Evolutionary conservation across 2,329 filamentous ascomycete species (phyloP).

Genomic region (Colletotrichum tamarilloi): DNA sequence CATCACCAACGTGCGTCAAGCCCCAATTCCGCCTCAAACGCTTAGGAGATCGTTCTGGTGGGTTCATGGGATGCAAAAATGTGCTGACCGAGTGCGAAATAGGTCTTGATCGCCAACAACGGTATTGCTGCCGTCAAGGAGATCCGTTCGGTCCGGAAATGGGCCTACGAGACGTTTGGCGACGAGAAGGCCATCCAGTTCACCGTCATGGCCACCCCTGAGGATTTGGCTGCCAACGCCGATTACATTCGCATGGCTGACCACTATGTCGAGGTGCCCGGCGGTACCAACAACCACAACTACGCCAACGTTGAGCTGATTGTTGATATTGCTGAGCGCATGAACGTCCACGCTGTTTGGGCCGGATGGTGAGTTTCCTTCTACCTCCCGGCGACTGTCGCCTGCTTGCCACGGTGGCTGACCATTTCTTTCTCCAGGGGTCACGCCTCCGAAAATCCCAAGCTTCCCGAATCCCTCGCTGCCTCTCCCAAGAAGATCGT

Average conservation of each 20-base stretch:
- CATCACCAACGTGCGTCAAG: constrained; percentile 87
- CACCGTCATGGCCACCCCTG: constrained; percentile 99
- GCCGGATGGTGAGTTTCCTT: constrained; percentile 84
- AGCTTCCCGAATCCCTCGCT: constrained; percentile 93
- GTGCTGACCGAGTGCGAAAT: constrained; percentile 28
- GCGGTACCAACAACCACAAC: constrained; percentile 99
- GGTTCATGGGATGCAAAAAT: background rate
- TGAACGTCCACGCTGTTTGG: constrained; percentile 99
- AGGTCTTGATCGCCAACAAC: constrained; percentile 99
- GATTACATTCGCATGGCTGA: constrained; percentile 99
- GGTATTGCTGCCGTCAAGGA: constrained; percentile 99
- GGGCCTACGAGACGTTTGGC: constrained; percentile 99
- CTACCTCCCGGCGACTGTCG: background rate
- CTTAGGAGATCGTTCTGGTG: background rate
- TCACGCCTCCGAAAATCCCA: constrained; percentile 98
- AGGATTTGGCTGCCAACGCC: constrained; percentile 96
- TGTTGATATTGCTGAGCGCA: constrained; percentile 97
- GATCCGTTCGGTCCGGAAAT: constrained; percentile 99
- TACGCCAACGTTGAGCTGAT: constrained; percentile 99
- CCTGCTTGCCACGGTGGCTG: constrained; percentile 28
- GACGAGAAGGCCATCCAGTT: constrained; percentile 99
- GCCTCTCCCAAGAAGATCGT: constrained; percentile 98
- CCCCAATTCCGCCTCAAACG: background rate
- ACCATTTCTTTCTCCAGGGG: constrained; percentile 69
- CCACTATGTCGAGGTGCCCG: constrained; percentile 98